These are phyloP conservation scores for Fomitopsis pulvina DNA, from an alignment of 768 basidiomycete genomes.

Conservation along the genomic window DNA sequence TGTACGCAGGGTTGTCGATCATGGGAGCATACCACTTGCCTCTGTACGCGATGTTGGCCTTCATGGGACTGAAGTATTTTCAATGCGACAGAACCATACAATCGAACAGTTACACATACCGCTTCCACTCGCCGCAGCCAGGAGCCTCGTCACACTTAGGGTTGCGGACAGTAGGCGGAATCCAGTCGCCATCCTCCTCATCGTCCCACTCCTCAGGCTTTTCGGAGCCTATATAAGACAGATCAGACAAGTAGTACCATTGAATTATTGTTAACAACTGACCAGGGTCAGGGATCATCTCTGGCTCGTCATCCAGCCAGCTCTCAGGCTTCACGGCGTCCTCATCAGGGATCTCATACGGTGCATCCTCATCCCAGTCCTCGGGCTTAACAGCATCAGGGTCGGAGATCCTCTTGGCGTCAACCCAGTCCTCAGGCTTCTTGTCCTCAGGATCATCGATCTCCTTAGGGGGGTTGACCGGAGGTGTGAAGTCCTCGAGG, in stretches of 20 bases:
- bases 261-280: not conserved
- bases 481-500: conserved; percentile 87
- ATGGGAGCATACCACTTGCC: conserved; percentile 95
- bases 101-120: conserved; percentile 31
- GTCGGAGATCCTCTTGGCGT: conserved; percentile 79
- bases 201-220: conserved; percentile 99
- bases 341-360: conserved; percentile 84
- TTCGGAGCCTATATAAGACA: conserved; percentile 50
- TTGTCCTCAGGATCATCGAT: conserved; percentile 89
- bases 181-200: conserved; percentile 99
- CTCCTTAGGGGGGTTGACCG: conserved; percentile 90
- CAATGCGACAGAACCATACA: not conserved
- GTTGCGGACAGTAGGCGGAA: conserved; percentile 84
- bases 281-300: conserved; percentile 72
- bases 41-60: conserved; percentile 92
- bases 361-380: conserved; percentile 98
- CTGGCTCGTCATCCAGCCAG: conserved; percentile 89
- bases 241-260: no score
- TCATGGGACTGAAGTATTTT: conserved; percentile 52
- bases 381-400: conserved; percentile 84
- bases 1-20: conserved; percentile 97
- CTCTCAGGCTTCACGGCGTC: conserved; percentile 89
- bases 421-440: conserved; percentile 94
- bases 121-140: conserved; percentile 95
- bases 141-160: conserved; percentile 85